Evolutionary conservation across 2,329 filamentous ascomycete genomes (phyloP).

Genomic region (Zalaria sp.): DNA sequence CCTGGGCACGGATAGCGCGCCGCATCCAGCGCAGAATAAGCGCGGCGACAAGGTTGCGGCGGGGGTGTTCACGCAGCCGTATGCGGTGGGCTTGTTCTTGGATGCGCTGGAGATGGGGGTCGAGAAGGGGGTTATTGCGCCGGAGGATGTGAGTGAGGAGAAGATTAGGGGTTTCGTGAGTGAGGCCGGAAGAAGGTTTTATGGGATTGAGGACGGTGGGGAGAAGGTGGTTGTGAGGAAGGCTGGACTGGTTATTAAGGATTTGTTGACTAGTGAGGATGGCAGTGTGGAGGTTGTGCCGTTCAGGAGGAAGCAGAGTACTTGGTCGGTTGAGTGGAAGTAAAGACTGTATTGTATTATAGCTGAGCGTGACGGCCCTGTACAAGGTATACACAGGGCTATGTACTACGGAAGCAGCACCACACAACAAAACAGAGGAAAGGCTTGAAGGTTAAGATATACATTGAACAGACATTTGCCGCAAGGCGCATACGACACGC

Average conservation of each 20-base stretch:
- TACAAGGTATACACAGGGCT: no score
- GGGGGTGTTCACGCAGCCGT: conserved; percentile 68
- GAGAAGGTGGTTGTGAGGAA: conserved; percentile 44
- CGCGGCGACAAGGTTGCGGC: conserved; percentile 46
- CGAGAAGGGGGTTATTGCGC: conserved; percentile 36
- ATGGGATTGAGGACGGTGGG: conserved; percentile 30
- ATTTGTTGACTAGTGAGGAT: conserved; percentile 39
- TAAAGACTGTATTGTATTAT: neutral
- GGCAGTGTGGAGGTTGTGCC: conserved; percentile 47
- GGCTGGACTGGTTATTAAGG: conserved; percentile 39
- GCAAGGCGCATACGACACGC: no score
- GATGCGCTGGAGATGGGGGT: conserved; percentile 51
- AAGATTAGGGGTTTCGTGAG: conserved; percentile 44
- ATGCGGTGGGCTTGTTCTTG: conserved; percentile 51
- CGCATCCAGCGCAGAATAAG: conserved; percentile 50
- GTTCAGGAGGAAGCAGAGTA: conserved; percentile 48
- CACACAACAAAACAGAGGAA: no score
- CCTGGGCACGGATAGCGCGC: conserved; percentile 61
- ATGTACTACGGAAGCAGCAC: neutral
- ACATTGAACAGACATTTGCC: no score
- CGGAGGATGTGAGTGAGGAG: conserved; percentile 40
- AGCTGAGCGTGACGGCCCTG: no score
- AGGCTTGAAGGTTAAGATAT: no score
- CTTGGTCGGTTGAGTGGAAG: conserved; percentile 38
- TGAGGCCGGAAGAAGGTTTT: conserved; percentile 43